Conservation (phyloP, 2,329 filamentous ascomycete genomes). For the Ramularia collo-cygni region DNA sequence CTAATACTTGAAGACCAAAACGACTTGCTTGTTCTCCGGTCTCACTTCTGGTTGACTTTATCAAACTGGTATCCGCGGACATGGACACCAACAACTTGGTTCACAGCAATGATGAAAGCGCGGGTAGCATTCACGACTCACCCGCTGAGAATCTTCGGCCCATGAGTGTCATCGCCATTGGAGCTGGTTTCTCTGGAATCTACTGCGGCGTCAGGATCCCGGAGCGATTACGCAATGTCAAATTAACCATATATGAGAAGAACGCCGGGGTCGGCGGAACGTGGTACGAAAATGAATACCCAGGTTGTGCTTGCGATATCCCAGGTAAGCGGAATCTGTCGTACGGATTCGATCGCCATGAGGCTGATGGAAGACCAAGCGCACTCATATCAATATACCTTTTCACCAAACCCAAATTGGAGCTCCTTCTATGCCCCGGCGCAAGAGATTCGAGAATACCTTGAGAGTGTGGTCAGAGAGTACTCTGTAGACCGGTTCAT, state of each 20-base stretch:
- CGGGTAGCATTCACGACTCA: constrained; percentile 33
- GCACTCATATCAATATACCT: constrained; percentile 29
- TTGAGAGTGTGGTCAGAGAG: no score
- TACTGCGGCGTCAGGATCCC: constrained; percentile 40
- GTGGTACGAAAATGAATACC: constrained; percentile 37
- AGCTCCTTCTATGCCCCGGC: constrained; percentile 32
- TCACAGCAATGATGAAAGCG: no score
- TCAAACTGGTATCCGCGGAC: no score
- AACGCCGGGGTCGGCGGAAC: constrained; percentile 33
- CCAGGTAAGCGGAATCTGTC: no score
- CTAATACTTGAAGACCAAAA: no score
- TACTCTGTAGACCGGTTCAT: no score
- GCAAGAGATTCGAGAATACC: constrained; percentile 26
- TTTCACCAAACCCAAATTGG: constrained; percentile 14
- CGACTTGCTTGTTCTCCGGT: no score
- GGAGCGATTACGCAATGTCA: constrained; percentile 33
- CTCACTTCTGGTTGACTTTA: no score
- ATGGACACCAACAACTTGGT: no score
- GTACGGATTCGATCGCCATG: not conserved
- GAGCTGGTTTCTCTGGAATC: constrained; percentile 39
- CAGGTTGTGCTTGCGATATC: constrained; percentile 31
- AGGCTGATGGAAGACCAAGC: no score
- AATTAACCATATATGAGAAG: no score
- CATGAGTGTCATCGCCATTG: constrained; percentile 40
- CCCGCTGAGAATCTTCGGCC: constrained; percentile 38